Percentiles rank a stretch among this genome's conserved stretches.
Conservation (phyloP, 2,329 filamentous ascomycete species). For the Cordyceps tenuipes region DNA sequence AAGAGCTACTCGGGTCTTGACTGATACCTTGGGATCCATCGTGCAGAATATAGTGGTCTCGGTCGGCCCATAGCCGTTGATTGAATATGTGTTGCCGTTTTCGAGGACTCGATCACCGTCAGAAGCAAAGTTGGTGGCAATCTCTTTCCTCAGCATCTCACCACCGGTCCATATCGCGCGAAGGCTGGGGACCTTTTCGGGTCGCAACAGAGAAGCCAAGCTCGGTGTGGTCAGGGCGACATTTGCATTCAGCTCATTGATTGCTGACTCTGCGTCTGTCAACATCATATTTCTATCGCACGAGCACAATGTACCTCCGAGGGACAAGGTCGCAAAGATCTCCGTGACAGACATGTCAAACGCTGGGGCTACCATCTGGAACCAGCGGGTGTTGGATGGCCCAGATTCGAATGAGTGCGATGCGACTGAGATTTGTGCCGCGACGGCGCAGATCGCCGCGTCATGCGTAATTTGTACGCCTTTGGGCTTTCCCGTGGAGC, state of each 20-base stretch:
- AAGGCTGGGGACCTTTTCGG: background rate
- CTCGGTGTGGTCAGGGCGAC: background rate
- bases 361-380: constrained; percentile 1
- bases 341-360: constrained; percentile 1
- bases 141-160: background rate
- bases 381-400: background rate
- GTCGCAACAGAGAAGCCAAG: background rate
- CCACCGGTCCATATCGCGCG: background rate
- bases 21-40: background rate
- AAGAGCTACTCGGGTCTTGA: background rate
- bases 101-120: background rate
- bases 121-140: background rate
- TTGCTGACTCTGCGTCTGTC: constrained; percentile 1
- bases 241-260: background rate
- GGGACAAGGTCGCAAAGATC: background rate
- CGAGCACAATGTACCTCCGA: constrained; percentile 1
- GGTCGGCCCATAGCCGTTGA: constrained; percentile 1
- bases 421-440: background rate
- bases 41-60: constrained; percentile 1
- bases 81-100: background rate
- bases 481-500: constrained; percentile 2
- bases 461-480: constrained; percentile 1
- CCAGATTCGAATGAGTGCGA: background rate
- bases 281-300: constrained; percentile 1
- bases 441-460: background rate